These are phyloP conservation scores for Trichoderma arundinaceum DNA, from an alignment of 2,329 filamentous ascomycete genomes.

Conservation along the genomic window DNA sequence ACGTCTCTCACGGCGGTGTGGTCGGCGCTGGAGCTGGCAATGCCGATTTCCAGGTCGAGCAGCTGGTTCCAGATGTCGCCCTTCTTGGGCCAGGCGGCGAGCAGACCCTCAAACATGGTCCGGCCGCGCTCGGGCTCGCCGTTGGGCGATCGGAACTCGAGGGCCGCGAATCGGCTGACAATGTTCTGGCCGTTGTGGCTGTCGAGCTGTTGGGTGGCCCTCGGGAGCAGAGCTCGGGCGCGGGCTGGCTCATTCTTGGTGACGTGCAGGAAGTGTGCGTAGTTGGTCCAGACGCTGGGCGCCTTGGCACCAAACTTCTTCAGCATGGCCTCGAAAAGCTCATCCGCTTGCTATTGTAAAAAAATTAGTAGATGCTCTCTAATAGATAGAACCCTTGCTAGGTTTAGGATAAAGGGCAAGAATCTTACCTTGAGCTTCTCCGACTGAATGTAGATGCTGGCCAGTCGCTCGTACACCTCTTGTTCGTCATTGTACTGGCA, in stretches of 20 bases:
- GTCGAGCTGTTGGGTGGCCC: constrained; percentile 84
- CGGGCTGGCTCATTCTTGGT: constrained; percentile 72
- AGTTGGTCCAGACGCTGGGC: constrained; percentile 88
- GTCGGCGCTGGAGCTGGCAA: constrained; percentile 59
- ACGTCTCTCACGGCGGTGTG: constrained; percentile 69
- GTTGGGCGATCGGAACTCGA: constrained; percentile 85
- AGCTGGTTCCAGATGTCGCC: constrained; percentile 93
- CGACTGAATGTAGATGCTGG: constrained; percentile 93
- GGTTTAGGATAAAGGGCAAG: constrained; percentile 41
- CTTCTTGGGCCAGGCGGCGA: constrained; percentile 85
- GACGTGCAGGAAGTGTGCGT: constrained; percentile 89
- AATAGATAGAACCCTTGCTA: constrained; percentile 40
- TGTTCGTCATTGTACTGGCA: constrained; percentile 93
- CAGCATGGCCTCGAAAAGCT: constrained; percentile 81
- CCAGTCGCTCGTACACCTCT: constrained; percentile 85
- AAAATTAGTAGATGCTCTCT: constrained; percentile 2
- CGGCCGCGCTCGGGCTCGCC: constrained; percentile 90
- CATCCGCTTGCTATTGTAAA: constrained; percentile 76
- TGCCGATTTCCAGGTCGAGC: constrained; percentile 79
- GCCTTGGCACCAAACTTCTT: constrained; percentile 87
- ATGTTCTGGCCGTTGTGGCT: constrained; percentile 67
- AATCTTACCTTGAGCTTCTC: constrained; percentile 77
- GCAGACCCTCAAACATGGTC: constrained; percentile 89
- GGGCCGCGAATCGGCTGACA: constrained; percentile 84
- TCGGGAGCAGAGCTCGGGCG: constrained; percentile 76